Evolutionary conservation across 768 basidiomycete genomes (phyloP).

Genomic region (Mycena rosella): DNA sequence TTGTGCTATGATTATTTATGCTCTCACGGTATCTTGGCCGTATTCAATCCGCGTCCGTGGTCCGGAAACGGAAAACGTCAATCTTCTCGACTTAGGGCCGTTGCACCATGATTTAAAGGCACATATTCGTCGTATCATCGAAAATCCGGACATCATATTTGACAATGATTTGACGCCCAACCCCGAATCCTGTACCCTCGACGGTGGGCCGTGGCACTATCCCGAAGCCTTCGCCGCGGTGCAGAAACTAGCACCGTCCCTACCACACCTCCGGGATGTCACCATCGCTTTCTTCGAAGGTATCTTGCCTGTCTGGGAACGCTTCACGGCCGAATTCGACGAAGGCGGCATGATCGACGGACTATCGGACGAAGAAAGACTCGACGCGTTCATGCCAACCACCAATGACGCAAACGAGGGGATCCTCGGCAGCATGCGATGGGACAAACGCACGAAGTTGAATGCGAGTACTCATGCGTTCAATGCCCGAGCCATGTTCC

Average conservation of each 20-base stretch:
- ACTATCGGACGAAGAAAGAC: conserved; percentile 4
- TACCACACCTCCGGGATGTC: conserved; percentile 26
- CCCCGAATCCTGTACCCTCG: conserved; percentile 4
- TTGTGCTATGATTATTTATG: conserved; percentile 33
- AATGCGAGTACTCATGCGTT: conserved; percentile 2
- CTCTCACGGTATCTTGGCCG: conserved; percentile 33
- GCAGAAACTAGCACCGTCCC: not conserved
- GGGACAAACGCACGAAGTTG: conserved; percentile 8
- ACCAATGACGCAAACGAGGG: conserved; percentile 37
- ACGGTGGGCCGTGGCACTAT: conserved; percentile 30
- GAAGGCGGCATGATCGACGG: conserved; percentile 35
- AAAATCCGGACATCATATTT: conserved; percentile 35
- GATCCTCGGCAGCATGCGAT: conserved; percentile 20
- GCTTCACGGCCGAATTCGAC: conserved; percentile 32
- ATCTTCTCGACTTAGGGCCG: conserved; percentile 34
- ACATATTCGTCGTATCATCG: conserved; percentile 27
- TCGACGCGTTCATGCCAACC: conserved; percentile 20
- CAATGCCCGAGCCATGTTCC: conserved; percentile 21
- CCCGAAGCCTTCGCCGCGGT: conserved; percentile 3
- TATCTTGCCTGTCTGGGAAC: conserved; percentile 27
- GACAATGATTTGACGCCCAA: too few relatives aligned
- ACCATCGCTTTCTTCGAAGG: conserved; percentile 33
- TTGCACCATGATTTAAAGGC: conserved; percentile 31
- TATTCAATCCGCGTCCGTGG: conserved; percentile 36
- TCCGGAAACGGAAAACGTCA: conserved; percentile 18